These are phyloP conservation scores for Monilinia fructicola DNA, from an alignment of 2,329 filamentous ascomycete genomes.

Conservation along the genomic window DNA sequence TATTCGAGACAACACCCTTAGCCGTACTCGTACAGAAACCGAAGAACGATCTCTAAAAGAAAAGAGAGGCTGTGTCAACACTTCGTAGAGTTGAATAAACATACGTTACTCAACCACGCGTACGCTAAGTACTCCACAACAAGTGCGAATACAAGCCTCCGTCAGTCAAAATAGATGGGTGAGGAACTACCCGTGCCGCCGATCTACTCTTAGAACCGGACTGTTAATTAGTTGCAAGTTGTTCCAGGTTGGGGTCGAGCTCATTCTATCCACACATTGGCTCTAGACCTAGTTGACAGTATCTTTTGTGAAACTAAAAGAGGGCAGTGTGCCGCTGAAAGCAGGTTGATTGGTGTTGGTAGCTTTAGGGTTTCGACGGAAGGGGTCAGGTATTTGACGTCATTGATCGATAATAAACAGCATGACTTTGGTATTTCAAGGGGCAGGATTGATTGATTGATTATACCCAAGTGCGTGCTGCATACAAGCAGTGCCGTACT, in stretches of 20 bases:
- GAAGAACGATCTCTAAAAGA: background rate
- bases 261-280: constrained; percentile 16
- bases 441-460: background rate
- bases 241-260: constrained; percentile 2
- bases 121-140: constrained; percentile 8
- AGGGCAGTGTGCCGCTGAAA: background rate
- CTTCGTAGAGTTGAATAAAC: background rate
- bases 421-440: background rate
- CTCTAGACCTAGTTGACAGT: background rate
- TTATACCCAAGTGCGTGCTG: background rate
- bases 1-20: constrained; percentile 4
- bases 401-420: constrained; percentile 13
- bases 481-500: background rate
- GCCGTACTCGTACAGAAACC: constrained; percentile 2
- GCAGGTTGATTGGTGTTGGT: constrained; percentile 1
- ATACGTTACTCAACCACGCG: constrained; percentile 9
- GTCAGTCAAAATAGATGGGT: constrained; percentile 1
- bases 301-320: constrained; percentile 16
- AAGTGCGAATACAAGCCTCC: constrained; percentile 5
- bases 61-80: constrained; percentile 9
- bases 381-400: constrained; percentile 17
- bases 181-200: constrained; percentile 16
- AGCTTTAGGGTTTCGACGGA: background rate
- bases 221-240: background rate
- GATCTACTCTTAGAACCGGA: too few relatives aligned